Base-by-base conservation (phyloP, 352 stramenopile species). In the Pythium biforme region DNA sequence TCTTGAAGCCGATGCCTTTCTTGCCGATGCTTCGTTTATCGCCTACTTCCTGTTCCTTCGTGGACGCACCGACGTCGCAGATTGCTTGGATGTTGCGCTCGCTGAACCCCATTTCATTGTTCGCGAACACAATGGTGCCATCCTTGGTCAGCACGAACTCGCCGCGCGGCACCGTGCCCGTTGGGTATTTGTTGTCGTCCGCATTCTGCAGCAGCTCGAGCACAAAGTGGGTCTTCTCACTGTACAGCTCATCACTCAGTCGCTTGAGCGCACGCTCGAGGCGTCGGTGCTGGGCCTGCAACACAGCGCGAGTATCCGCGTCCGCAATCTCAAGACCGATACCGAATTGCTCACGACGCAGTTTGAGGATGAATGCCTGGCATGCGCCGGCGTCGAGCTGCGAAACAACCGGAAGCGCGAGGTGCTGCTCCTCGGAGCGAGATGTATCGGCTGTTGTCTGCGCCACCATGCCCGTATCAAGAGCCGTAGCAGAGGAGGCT, bases 1-100 rank as follows among this genome's bases (percentile, higher is more conserved):
- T 95, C 69, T 96, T 96, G 59, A 96, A 96, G 23, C 86, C 88
- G 48, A 96, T 96, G 3, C 88, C 88, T 57, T 96, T 96, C 60
- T 93, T 92, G 29, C 88, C 86, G n/a, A 96, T 96, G 63, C 86
- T 94, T 2, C 71, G 17, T 65, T 65, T 47, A 5, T 55, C 19
- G 65, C 71, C 39, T 2, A 56, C 23, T 26, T 70, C 57, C 1
- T 70, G 29, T 25, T 74, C 68, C 53, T 95, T 95, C 0, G 88
- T 95, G 25, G 88, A 95, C 10, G 85, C 86, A 15, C 88, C 88
- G 17, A 96, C 86, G 43, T 95, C 84, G 55, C 88, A 96, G 46
- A 96, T 90, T 14, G 86, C 86, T 43, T 81, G 80, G 49, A 96
- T 79, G 64, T 96, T 93, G 1, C 64, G 64, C 2, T 62, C 62